Percentiles rank a stretch among this genome's conserved stretches.
Conservation (phyloP, 306 rosid species). For the Cicer arietinum region DNA sequence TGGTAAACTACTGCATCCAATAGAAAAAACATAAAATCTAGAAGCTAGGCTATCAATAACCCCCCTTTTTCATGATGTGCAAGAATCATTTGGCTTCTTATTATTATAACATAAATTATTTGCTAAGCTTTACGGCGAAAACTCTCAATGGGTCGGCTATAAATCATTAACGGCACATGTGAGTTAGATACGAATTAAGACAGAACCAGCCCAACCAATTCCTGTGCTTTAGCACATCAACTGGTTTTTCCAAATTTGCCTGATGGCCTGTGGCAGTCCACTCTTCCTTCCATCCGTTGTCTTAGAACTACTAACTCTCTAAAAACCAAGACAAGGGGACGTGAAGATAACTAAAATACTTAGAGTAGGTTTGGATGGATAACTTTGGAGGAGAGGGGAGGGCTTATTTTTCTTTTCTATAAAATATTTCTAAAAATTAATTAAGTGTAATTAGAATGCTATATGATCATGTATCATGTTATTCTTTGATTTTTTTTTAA, state of each 20-base stretch:
- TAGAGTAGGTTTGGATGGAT: no score
- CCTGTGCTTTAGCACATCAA: conserved; percentile 10
- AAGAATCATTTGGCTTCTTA: conserved; percentile 19
- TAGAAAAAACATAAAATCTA: conserved; percentile 24
- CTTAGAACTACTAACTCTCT: conserved; percentile 22
- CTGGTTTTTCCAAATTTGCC: neutral
- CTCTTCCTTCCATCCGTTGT: conserved; percentile 6
- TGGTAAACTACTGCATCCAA: neutral
- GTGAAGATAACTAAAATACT: conserved; percentile 12
- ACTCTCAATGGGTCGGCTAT: neutral
- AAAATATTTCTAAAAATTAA: no score
- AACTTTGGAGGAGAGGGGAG: no score
- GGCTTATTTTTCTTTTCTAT: no score
- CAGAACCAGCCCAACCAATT: conserved; percentile 21
- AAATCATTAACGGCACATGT: neutral
- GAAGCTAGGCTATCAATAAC: conserved; percentile 18
- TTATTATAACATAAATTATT: conserved; percentile 12
- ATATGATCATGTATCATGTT: no score
- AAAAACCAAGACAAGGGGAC: neutral
- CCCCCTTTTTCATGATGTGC: conserved; percentile 1
- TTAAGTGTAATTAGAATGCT: no score
- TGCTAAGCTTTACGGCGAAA: neutral
- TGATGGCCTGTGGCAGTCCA: neutral
- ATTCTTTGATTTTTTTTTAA: no score
- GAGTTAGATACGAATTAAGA: conserved; percentile 10